phyloP scores from a whole-genome alignment of 2,329 filamentous ascomycete species.

The Monilinia vaccinii-corymbosi region DNA sequence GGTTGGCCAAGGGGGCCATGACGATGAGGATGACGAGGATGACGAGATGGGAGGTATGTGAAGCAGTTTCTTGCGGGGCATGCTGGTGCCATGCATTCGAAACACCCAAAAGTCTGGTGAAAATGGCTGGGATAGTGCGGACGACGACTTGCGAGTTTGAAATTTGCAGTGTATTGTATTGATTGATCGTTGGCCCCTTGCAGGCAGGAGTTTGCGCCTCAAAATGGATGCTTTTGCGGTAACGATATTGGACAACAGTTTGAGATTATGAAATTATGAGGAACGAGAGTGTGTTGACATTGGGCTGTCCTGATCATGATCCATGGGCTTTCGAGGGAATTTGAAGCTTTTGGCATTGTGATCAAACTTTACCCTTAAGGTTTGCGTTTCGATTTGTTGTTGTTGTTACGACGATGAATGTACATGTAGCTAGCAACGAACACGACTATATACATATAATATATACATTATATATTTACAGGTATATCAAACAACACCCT shows the following conservation, averaged over 20 bases:
- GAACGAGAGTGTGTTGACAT: not conserved
- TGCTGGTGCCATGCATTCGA: not conserved
- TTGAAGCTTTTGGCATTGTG: not conserved
- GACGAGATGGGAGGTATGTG: conserved; percentile 17
- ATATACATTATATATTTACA: no score
- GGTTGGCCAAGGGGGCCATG: conserved; percentile 29
- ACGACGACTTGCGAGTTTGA: not conserved
- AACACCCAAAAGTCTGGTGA: not conserved
- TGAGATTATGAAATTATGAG: not conserved
- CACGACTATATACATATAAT: not conserved
- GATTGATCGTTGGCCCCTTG: not conserved
- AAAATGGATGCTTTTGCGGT: not conserved
- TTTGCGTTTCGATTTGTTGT: not conserved
- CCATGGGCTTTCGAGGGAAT: not conserved
- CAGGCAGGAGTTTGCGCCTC: not conserved
- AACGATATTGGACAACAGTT: not conserved
- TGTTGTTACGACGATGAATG: not conserved
- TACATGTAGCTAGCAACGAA: not conserved
- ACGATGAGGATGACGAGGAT: conserved; percentile 22
- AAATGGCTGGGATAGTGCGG: not conserved
- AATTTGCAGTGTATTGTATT: not conserved
- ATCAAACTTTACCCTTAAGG: not conserved
- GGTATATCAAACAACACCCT: no score
- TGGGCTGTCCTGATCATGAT: not conserved
- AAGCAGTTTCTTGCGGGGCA: not conserved